A percentile compares a stretch with the other conserved stretches of the same genome.
Evolutionary conservation across 2,329 filamentous ascomycete species (phyloP).

Genomic region (Coniella vitis): DNA sequence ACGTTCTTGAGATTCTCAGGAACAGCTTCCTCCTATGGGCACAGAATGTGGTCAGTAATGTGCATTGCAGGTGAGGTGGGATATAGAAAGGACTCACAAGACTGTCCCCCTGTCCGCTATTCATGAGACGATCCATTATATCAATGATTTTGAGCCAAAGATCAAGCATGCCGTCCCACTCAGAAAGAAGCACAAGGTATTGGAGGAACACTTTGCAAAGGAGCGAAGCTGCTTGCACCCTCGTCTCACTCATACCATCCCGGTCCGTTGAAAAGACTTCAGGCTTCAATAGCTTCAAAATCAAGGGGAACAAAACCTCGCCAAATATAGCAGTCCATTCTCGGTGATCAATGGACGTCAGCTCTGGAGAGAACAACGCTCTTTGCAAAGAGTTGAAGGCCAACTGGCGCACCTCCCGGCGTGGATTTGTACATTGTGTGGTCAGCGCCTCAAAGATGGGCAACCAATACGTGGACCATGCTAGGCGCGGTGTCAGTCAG

Average conservation of each 20-base stretch:
- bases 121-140: constrained; percentile 93
- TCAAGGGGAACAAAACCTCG: constrained; percentile 88
- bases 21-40: constrained; percentile 76
- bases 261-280: constrained; percentile 91
- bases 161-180: constrained; percentile 84
- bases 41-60: constrained; percentile 12
- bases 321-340: constrained; percentile 95
- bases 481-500: constrained; percentile 37
- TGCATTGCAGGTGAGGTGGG: background rate
- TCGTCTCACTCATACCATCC: constrained; percentile 89
- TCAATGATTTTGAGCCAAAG: constrained; percentile 89
- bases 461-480: constrained; percentile 97
- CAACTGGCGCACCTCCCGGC: constrained; percentile 83
- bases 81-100: constrained; percentile 51
- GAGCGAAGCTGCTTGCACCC: constrained; percentile 83
- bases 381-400: constrained; percentile 82
- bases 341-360: constrained; percentile 75
- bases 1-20: constrained; percentile 96
- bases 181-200: constrained; percentile 77
- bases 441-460: constrained; percentile 87
- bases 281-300: constrained; percentile 79
- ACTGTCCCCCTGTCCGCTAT: constrained; percentile 86
- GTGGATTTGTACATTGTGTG: constrained; percentile 88
- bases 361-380: constrained; percentile 74
- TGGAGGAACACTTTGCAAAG: constrained; percentile 94